phyloP scores from a whole-genome alignment of 2,329 filamentous ascomycete genomes.

The Cladosporium sp. region DNA sequence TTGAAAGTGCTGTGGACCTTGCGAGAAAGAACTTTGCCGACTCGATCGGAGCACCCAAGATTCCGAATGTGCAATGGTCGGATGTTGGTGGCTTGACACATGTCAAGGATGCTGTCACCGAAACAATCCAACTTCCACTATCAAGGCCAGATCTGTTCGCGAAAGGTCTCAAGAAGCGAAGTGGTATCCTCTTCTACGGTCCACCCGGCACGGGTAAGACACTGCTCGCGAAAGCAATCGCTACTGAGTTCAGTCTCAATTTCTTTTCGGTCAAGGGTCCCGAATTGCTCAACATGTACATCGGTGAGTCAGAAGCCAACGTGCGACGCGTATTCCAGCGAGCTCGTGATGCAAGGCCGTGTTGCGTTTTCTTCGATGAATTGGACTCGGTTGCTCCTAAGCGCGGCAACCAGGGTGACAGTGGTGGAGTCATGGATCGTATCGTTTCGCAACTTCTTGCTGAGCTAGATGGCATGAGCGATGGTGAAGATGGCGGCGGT shows the following conservation, averaged over 20 bases:
- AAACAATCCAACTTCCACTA: constrained; percentile 91
- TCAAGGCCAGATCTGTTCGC: constrained; percentile 92
- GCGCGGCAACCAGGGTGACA: constrained; percentile 94
- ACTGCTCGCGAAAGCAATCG: constrained; percentile 87
- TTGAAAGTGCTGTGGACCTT: constrained; percentile 90
- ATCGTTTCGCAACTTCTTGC: constrained; percentile 94
- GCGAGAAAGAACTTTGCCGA: constrained; percentile 98
- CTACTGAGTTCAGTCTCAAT: constrained; percentile 89
- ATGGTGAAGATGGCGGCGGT: constrained; percentile 75
- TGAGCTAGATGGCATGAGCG: constrained; percentile 96
- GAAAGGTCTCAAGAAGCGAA: constrained; percentile 97
- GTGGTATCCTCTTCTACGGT: constrained; percentile 88
- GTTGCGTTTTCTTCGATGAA: constrained; percentile 92
- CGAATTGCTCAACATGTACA: constrained; percentile 93
- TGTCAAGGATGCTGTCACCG: constrained; percentile 94
- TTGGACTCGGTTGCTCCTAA: constrained; percentile 93
- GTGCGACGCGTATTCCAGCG: constrained; percentile 86
- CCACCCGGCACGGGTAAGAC: constrained; percentile 92
- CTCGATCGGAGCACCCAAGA: constrained; percentile 95
- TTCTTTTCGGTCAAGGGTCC: constrained; percentile 94
- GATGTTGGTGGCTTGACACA: constrained; percentile 91
- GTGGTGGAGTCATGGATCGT: constrained; percentile 95
- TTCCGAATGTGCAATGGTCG: constrained; percentile 94
- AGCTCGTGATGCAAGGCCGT: constrained; percentile 80
- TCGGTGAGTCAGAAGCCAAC: constrained; percentile 90